Base-by-base conservation (phyloP, 2,329 filamentous ascomycete genomes). In the Boeremia exigua region DNA sequence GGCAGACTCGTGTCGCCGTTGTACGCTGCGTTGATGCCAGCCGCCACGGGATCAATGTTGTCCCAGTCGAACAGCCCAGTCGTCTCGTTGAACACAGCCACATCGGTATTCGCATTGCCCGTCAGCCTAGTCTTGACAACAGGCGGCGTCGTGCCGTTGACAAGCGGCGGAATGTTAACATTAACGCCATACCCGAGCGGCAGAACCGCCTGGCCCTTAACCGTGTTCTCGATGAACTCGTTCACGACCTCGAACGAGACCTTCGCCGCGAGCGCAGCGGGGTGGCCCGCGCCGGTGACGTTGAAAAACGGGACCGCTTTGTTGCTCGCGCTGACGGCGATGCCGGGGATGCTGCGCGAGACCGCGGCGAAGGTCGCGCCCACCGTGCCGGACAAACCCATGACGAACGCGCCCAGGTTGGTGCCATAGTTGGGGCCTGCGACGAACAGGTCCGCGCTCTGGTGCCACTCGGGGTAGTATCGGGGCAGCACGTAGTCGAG, bases 391-490 rank as follows among this genome's bases (percentile, higher is more conserved):
- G 54, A 60, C 12, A 70, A 46, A 1, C 60, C 61, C 54, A 62
- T 59, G 1, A 84, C 73, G 62, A 85, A 85, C 0, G 81, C 75
- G 0, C 83, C 84, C 0, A 82, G 65, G 60, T 86, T 86, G 17
- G 73, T 76, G 4, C 83, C 83, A 58, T 79, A 83, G 68, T 86
- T 86, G 7, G 84, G 83, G 0, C 84, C 84, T 0, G 81, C 76
- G 4, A 86, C 67, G 17, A 86, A 76, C 2, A 86, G 76, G 49
- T 86, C 84, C 0, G 82, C 81, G 2, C 76, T 75, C 62, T 82
- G 79, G 63, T 80, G 75, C 64, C 78, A 82, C 12, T 66, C 72
- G 1, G 59, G 57, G 27, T 68, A 69, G 54, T 70, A 62, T 3
- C 62, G 62, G 4, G 83, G 82, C 14, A 86, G 74, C 8, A 86